A percentile compares a stretch with the other conserved stretches of the same genome.
Conservation (phyloP, 805 yeast genomes). For the Metschnikowia amazonensis region DNA sequence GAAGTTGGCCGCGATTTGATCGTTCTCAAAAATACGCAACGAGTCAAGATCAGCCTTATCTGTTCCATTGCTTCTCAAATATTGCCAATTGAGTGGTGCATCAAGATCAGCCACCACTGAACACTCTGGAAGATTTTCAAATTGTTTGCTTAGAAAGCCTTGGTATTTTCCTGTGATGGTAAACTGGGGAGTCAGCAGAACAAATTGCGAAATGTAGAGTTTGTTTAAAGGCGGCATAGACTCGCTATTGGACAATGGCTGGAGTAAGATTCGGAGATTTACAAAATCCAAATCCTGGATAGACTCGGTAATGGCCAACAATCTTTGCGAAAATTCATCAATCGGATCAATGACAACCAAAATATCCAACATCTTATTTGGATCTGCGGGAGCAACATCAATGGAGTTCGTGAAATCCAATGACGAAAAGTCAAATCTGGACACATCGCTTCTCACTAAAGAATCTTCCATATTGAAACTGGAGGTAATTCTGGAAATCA, state of each 20-base stretch:
- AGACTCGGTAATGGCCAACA: conserved; percentile 43
- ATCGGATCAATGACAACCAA: conserved; percentile 68
- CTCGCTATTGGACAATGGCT: conserved; percentile 47
- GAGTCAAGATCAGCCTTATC: conserved; percentile 56
- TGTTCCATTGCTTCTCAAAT: conserved; percentile 44
- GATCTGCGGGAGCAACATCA: conserved; percentile 19
- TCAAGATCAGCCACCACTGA: conserved; percentile 41
- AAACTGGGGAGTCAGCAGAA: conserved; percentile 30
- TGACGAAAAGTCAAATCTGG: conserved; percentile 45
- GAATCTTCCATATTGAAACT: conserved; percentile 43
- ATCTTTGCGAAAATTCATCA: conserved; percentile 62
- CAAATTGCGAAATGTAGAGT: conserved; percentile 50
- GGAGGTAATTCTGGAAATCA: conserved; percentile 41
- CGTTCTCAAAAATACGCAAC: conserved; percentile 37
- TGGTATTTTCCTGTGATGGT: conserved; percentile 20
- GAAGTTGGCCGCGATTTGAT: conserved; percentile 34
- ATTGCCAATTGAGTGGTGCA: conserved; percentile 67
- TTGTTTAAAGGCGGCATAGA: conserved; percentile 50
- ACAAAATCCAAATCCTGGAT: conserved; percentile 47
- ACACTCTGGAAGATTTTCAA: conserved; percentile 31
- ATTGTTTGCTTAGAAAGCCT: neutral
- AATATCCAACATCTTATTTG: conserved; percentile 47
- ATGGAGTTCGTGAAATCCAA: conserved; percentile 28
- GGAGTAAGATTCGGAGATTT: conserved; percentile 50
- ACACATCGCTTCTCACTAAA: conserved; percentile 37